Evolutionary conservation across 176 grass and related monocot genomes (phyloP).

Genomic region (Lolium perenne): DNA sequence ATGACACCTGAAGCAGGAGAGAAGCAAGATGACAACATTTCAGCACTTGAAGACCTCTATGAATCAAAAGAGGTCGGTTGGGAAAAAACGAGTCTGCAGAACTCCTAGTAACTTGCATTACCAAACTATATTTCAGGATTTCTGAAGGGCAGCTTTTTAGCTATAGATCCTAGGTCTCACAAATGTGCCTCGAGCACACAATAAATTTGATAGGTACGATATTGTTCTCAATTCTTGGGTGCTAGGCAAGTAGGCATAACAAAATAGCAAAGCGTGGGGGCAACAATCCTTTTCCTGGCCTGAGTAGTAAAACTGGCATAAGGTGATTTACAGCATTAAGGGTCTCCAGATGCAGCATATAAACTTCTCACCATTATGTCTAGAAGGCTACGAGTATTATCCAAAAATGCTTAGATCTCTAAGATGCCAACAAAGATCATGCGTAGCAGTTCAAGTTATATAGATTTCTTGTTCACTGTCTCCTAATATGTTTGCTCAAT

Average conservation of each 20-base stretch:
- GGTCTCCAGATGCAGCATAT: not conserved
- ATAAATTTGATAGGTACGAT: not conserved
- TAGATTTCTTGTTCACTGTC: not conserved
- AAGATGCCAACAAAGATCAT: not conserved
- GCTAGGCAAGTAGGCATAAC: slow-evolving; percentile 22
- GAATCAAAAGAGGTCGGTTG: not conserved
- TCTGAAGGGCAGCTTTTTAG: not conserved
- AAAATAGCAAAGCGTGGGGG: not conserved
- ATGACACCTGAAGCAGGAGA: slow-evolving; percentile 64
- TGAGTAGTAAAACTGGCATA: not conserved
- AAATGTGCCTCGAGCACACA: not conserved
- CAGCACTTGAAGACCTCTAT: not conserved
- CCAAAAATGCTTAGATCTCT: slow-evolving; percentile 31
- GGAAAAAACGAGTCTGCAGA: not conserved
- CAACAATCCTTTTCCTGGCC: not conserved
- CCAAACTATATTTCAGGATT: not conserved
- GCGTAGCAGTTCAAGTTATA: slow-evolving; percentile 23
- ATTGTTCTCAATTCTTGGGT: not conserved
- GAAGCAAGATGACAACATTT: slow-evolving; percentile 15
- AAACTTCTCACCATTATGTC: slow-evolving; percentile 18
- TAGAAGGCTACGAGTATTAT: slow-evolving; percentile 12
- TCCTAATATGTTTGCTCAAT: slow-evolving; percentile 1
- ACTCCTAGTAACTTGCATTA: slow-evolving; percentile 2
- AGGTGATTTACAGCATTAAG: slow-evolving; percentile 1
- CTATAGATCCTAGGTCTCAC: not conserved